Evolutionary conservation across 371 early-diverging fungal genomes (phyloP).

Genomic region (Mucor sp.): DNA sequence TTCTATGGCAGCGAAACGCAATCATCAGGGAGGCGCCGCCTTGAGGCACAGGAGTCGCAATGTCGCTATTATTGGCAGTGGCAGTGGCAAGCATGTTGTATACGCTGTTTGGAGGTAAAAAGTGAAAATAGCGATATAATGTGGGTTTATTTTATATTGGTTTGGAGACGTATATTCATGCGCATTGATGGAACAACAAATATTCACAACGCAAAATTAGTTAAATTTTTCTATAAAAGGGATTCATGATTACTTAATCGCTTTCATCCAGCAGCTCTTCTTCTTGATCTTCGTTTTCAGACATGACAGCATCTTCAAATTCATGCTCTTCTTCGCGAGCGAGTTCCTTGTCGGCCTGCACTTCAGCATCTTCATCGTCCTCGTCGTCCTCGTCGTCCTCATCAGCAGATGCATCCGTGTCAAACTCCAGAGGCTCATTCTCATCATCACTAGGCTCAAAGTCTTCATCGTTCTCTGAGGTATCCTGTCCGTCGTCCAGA

Average conservation of each 20-base stretch:
- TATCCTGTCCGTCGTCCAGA: slow-evolving; percentile 2
- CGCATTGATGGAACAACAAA: background rate
- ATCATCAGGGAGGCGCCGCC: slow-evolving; percentile 71
- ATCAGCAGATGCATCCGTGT: slow-evolving; percentile 36
- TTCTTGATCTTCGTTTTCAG: slow-evolving; percentile 13
- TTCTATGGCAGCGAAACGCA: slow-evolving; percentile 60
- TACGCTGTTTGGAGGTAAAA: background rate
- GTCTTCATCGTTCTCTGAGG: slow-evolving; percentile 35
- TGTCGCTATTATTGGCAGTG: background rate
- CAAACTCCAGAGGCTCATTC: slow-evolving; percentile 46
- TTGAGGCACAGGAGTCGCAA: slow-evolving; percentile 28
- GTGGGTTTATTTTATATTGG: background rate
- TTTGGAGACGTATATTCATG: background rate
- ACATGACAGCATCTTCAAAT: slow-evolving; percentile 1
- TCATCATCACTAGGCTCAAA: slow-evolving; percentile 45
- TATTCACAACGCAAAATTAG: background rate
- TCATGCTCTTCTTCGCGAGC: slow-evolving; percentile 1
- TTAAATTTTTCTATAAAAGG: slow-evolving; percentile 5
- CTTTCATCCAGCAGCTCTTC: slow-evolving; percentile 19
- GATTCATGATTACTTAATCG: slow-evolving; percentile 8
- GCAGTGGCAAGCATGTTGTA: background rate
- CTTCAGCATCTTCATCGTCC: slow-evolving; percentile 8
- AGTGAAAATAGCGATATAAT: background rate
- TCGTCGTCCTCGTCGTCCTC: slow-evolving; percentile 14
- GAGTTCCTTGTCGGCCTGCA: background rate